Base-by-base conservation (phyloP, 2,329 filamentous ascomycete species). In the Davidsoniella virescens region DNA sequence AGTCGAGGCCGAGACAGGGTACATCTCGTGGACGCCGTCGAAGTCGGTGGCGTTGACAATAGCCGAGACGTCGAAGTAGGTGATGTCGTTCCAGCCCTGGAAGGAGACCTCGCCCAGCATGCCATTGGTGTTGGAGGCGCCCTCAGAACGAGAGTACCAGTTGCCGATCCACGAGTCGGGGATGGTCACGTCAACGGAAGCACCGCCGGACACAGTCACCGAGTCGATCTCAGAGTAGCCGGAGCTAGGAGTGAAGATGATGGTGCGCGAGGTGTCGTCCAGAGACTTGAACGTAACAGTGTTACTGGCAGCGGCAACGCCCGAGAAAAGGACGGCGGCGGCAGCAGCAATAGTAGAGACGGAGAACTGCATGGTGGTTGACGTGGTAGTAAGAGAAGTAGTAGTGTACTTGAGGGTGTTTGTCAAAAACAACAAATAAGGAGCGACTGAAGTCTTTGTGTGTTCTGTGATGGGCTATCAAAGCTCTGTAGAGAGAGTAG, bases 51-150 rank as follows among this genome's bases (percentile, higher is more conserved):
- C 62, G 61, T 72, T 63, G 57, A 76, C 70, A 55, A 78, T 77
- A 60, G 73, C 73, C 9, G 72, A 76, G 54, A 78, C 72, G 55
- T 78, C 74, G 52, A 73, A 78, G 68, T 69, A 78, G 52, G 69
- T 75, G 52, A 65, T 54, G 55, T 64, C 71, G 48, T 60, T 58
- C 62, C 62, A 73, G 58, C 68, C 71, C 49, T 69, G 63, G 58
- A 72, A 73, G 55, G 63, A 62, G 50, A 72, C 64, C 65, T 73
- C 70, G 49, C 70, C 70, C 51, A 73, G 67, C 70, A 73, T 76
- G 56, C 73, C 73, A 4, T 66, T 60, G 40, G 58, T 57, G 56
- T 68, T 62, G 9, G 59, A 43, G 2, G 59, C 52, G 49, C 72
- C 74, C 25, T 72, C 61, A 39, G 63, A 62, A 55, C 74, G 60